Base-by-base conservation (phyloP, 1,139 yeast species). In the Fermentozyma sake region DNA sequence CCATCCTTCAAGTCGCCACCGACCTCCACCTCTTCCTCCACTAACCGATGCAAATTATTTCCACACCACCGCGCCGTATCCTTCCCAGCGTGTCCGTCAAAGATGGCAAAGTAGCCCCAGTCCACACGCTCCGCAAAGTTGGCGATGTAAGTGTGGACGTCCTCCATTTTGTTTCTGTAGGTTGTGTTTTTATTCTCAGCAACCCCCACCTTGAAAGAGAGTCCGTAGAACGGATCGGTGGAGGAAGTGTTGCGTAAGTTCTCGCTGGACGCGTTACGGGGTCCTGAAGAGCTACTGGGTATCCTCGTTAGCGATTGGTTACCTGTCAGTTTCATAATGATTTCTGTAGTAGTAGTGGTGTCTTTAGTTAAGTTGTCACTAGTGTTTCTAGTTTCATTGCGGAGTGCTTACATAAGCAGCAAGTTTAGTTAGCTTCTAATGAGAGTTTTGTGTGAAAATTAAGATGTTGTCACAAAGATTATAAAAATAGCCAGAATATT, bases 21-120 rank as follows among this genome's bases (percentile, higher is more conserved):
- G 18, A 37, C 25, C 13, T 34, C 35, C 12, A 83, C 69, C 37
- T 70, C 74, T 24, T 65, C 66, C 34, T 75, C 83, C 28, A 83
- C 52, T 27, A 79, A 50, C n/a, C 67, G 54, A 52, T 91, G 97
- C 36, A 91, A 58, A 44, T 84, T 76, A 38, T 86, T 80, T 1
- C 96, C 95, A 59, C 97, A 87, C 95, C 95, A 91, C 43, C 93
- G 77, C 2, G 98, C 95, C 7, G 95, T 81, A 41, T 79, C 86
- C 36, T 79, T 76, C 11, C 99, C 99, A 3, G 97, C 98, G 58
- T 91, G 99, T 9, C 99, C 99, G 55, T 91, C 99, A 55, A 87
- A 91, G 4, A 91, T 72, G 10, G 94, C 98, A 68, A 91, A 89
- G 52, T 85, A 91, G 3, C 96, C 98, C 81, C 95, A 84, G 52